Evolutionary conservation across 108 stramenopile genomes (phyloP).

Genomic region (Cyclotella choctawhatcheeana): DNA sequence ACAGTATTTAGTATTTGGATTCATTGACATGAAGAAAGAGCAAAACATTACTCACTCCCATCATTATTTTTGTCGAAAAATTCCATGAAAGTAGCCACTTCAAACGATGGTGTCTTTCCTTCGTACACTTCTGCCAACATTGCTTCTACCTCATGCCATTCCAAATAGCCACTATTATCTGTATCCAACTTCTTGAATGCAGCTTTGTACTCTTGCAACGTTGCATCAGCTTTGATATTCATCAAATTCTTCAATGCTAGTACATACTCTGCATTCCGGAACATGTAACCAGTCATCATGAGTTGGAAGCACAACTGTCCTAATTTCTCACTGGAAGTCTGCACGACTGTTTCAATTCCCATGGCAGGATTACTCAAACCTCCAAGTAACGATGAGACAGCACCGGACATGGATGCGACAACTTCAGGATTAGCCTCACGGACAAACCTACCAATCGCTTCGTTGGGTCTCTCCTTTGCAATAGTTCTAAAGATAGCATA

Average conservation of each 20-base stretch:
- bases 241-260: slow-evolving; percentile 83
- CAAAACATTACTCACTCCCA: no score
- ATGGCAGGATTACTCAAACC: slow-evolving; percentile 72
- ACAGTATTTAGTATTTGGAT: no score
- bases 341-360: slow-evolving; percentile 71
- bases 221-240: slow-evolving; percentile 64
- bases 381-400: slow-evolving; percentile 76
- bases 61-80: slow-evolving; percentile 90
- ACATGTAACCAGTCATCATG: slow-evolving; percentile 93
- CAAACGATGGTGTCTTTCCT: slow-evolving; percentile 65
- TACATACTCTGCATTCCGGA: slow-evolving; percentile 93
- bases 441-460: slow-evolving; percentile 76
- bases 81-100: slow-evolving; percentile 78
- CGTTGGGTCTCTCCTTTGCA: slow-evolving; percentile 70
- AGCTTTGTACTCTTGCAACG: slow-evolving; percentile 76
- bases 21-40: no score
- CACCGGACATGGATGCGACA: slow-evolving; percentile 83
- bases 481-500: slow-evolving; percentile 78
- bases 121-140: slow-evolving; percentile 76
- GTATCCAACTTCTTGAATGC: slow-evolving; percentile 82
- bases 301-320: slow-evolving; percentile 83
- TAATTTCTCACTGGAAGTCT: slow-evolving; percentile 80
- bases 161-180: slow-evolving; percentile 82
- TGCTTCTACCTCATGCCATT: slow-evolving; percentile 63
- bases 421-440: slow-evolving; percentile 76